phyloP scores from a whole-genome alignment of 495 filamentous ascomycete genomes.

The Apiosordaria backusii region DNA sequence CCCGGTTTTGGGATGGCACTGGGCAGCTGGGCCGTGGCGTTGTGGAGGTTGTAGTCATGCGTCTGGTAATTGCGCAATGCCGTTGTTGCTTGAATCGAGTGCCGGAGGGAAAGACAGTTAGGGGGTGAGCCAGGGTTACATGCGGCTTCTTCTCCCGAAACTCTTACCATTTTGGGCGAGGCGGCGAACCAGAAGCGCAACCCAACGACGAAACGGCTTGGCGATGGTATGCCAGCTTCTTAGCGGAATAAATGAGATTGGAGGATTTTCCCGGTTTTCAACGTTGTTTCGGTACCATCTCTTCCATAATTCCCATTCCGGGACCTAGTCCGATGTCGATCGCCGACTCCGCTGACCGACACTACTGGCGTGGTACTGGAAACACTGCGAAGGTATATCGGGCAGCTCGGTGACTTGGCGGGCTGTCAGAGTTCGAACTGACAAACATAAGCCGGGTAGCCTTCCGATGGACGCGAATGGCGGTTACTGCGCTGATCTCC shows the following conservation, averaged over 20 bases:
- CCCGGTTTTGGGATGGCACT: slow-evolving; percentile 13
- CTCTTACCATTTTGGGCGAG: slow-evolving; percentile 11
- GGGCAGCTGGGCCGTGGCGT: not conserved
- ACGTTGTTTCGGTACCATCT: slow-evolving; percentile 16
- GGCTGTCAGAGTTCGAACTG: not conserved
- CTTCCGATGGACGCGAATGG: not conserved
- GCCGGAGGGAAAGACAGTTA: not conserved
- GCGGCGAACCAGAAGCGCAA: not conserved
- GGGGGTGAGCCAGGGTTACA: slow-evolving; percentile 4
- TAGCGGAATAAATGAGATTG: slow-evolving; percentile 1
- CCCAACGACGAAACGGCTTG: slow-evolving; percentile 14
- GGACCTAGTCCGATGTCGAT: slow-evolving; percentile 13
- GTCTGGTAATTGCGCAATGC: slow-evolving; percentile 10
- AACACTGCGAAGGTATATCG: slow-evolving; percentile 1
- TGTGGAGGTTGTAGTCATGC: not conserved
- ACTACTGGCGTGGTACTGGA: not conserved
- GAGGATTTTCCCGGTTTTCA: not conserved
- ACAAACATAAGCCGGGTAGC: not conserved
- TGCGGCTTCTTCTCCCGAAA: slow-evolving; percentile 19
- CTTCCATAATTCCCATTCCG: slow-evolving; percentile 24
- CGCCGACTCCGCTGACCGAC: not conserved
- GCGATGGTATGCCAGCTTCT: not conserved
- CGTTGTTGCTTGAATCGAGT: not conserved
- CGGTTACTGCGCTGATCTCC: not conserved
- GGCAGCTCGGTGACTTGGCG: slow-evolving; percentile 10